Conservation (phyloP, 495 filamentous ascomycete genomes). For the Penicillium ochrochloron region DNA sequence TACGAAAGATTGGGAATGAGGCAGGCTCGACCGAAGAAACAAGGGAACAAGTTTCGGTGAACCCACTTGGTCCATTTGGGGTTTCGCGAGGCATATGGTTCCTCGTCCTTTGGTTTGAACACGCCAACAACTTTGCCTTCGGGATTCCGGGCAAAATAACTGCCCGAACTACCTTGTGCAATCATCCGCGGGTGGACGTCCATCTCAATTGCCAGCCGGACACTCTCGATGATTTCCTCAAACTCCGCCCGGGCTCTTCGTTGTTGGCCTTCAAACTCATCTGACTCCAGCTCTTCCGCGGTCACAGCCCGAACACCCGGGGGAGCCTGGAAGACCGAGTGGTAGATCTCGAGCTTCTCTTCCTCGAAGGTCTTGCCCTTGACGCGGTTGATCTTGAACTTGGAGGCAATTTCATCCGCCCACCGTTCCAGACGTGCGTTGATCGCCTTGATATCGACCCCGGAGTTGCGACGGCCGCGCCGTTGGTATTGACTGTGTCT, state of each 20-base stretch:
- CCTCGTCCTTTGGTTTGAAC: conserved; percentile 99
- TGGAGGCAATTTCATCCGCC: conserved; percentile 97
- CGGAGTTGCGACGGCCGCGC: conserved; percentile 75
- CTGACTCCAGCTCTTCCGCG: conserved; percentile 70
- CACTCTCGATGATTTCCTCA: conserved; percentile 87
- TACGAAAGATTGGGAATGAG: conserved; percentile 99
- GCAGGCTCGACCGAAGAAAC: conserved; percentile 93
- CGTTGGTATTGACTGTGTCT: conserved; percentile 54
- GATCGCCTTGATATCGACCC: conserved; percentile 97
- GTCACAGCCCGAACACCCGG: conserved; percentile 80
- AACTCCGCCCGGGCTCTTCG: conserved; percentile 79
- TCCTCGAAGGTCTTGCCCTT: conserved; percentile 79
- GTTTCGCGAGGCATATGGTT: conserved; percentile 91
- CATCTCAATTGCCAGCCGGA: conserved; percentile 85
- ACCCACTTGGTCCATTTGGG: conserved; percentile 98
- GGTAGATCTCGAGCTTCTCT: conserved; percentile 91
- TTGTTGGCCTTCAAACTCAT: conserved; percentile 54
- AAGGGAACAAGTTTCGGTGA: conserved; percentile 92
- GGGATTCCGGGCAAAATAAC: conserved; percentile 92
- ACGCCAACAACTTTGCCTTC: conserved; percentile 95
- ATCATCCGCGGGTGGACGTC: conserved; percentile 95
- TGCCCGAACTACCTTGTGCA: conserved; percentile 93
- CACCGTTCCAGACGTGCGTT: conserved; percentile 95
- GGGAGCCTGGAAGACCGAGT: conserved; percentile 93
- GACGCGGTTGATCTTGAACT: conserved; percentile 85